Evolutionary conservation across 495 filamentous ascomycete species (phyloP), one percentile per base, ranked within the genome.

Genomic region (Amphirosellinia nigrospora): DNA sequence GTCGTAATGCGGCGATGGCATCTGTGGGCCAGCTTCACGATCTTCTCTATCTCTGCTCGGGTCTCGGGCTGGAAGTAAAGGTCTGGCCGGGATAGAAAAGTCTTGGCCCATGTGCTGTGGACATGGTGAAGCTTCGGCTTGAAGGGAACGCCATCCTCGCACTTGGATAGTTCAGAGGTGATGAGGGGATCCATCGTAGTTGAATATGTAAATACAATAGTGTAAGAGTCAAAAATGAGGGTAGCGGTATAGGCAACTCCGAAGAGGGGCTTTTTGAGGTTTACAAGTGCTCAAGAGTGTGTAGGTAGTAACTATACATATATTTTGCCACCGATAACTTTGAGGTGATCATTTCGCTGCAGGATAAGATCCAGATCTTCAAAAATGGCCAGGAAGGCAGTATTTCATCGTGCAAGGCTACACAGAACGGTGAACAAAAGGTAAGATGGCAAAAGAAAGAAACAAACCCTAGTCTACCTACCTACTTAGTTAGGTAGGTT

Each of bases 81-180:
- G 81, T 97, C 94, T 0, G 96, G 96, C 23, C 89, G 87, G 52
- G 89, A 93, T 76, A 90, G 90, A 82, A 94, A 96, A 46, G 96
- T 98, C 77, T 90, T 91, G 32, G 96, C 96, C 96, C 96, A 99
- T n/a, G 96, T 99, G 74, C 91, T 90, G 84, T 99, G 96, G 43
- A 87, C 80, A 80, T 98, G 88, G 38, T 86, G 81, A 66, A 82
- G 79, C 59, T 86, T 84, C 4, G 92, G 91, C 79, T 90, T 92
- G 84, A 98, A 97, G 34, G 93, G 90, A 32, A 94, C 70, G 61
- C 68, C 78, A 71, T 83, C 80, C 39, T 69, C 68, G 68, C 68
- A 75, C 61, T 66, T 75, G 21, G 72, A 64, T 21, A 83, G 68
- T 68, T 79, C 79, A 28, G 79, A 72, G 26, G 66, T 72, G 68